A percentile compares a stretch with the other conserved stretches of the same genome.
These are phyloP conservation scores for Schizosaccharomyces octosporus DNA, from an alignment of 805 yeast species.

Conservation along the genomic window DNA sequence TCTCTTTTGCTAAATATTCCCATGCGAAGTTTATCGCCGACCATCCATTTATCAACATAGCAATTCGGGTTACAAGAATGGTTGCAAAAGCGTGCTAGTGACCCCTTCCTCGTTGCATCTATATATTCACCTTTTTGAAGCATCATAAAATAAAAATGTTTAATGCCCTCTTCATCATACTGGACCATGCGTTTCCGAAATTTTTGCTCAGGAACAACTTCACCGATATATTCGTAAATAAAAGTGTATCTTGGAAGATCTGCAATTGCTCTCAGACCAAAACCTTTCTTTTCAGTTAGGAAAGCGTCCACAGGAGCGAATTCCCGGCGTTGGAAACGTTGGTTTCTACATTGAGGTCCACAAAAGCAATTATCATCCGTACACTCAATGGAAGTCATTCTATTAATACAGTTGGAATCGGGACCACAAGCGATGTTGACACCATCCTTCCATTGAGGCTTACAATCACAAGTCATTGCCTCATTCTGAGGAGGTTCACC, in stretches of 20 bases:
- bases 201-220: constrained; percentile 59
- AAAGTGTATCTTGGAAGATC: constrained; percentile 39
- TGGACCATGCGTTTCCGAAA: constrained; percentile 50
- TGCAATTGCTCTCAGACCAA: constrained; percentile 53
- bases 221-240: constrained; percentile 82
- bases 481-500: constrained; percentile 60
- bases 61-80: constrained; percentile 93
- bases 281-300: constrained; percentile 65
- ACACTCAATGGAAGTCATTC: constrained; percentile 84
- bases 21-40: constrained; percentile 70
- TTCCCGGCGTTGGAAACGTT: constrained; percentile 56
- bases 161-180: constrained; percentile 59
- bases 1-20: constrained; percentile 73
- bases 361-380: constrained; percentile 44
- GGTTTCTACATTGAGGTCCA: constrained; percentile 62
- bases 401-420: constrained; percentile 70
- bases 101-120: constrained; percentile 79
- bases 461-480: constrained; percentile 77
- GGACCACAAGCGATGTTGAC: constrained; percentile 54
- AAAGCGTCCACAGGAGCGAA: constrained; percentile 64
- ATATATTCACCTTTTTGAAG: constrained; percentile 70
- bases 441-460: constrained; percentile 21
- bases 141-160: constrained; percentile 84
- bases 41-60: constrained; percentile 92
- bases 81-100: constrained; percentile 74